Percentiles rank a stretch among this genome's conserved stretches.
phyloP scores from a whole-genome alignment of 2,329 filamentous ascomycete genomes.

The Nothophoma quercina region DNA sequence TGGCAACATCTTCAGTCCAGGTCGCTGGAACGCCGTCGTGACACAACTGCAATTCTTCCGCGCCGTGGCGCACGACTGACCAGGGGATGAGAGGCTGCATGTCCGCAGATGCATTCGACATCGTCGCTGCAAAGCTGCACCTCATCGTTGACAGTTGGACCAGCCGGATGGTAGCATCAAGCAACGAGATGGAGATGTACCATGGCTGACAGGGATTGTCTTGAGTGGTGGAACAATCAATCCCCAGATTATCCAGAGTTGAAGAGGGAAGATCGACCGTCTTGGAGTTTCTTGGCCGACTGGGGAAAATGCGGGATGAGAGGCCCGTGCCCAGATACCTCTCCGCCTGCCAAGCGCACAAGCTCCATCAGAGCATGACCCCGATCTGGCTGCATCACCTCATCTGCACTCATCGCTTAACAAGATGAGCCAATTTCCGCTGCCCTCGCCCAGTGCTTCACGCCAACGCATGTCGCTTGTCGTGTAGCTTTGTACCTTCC shows the following conservation, averaged over 20 bases:
- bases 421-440: constrained; percentile 4
- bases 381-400: constrained; percentile 2
- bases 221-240: constrained; percentile 34
- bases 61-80: constrained; percentile 12
- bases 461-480: not conserved
- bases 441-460: not conserved
- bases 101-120: constrained; percentile 2
- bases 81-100: constrained; percentile 2
- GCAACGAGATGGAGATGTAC: constrained; percentile 17
- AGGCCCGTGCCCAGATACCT: not conserved
- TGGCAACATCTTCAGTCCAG: constrained; percentile 1
- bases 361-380: constrained; percentile 7
- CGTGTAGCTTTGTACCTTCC: not conserved
- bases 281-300: constrained; percentile 18
- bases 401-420: not conserved
- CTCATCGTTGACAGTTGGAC: constrained; percentile 13
- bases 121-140: constrained; percentile 4
- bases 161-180: constrained; percentile 15
- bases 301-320: constrained; percentile 19
- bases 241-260: constrained; percentile 25
- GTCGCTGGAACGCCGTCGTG: constrained; percentile 5
- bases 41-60: constrained; percentile 23
- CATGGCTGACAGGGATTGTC: constrained; percentile 18
- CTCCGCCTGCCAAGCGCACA: constrained; percentile 6
- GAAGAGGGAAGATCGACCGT: constrained; percentile 22